A percentile compares a stretch with the other conserved stretches of the same genome.
Conservation (phyloP, 805 yeast genomes). For the Hanseniaspora osmophila region DNA sequence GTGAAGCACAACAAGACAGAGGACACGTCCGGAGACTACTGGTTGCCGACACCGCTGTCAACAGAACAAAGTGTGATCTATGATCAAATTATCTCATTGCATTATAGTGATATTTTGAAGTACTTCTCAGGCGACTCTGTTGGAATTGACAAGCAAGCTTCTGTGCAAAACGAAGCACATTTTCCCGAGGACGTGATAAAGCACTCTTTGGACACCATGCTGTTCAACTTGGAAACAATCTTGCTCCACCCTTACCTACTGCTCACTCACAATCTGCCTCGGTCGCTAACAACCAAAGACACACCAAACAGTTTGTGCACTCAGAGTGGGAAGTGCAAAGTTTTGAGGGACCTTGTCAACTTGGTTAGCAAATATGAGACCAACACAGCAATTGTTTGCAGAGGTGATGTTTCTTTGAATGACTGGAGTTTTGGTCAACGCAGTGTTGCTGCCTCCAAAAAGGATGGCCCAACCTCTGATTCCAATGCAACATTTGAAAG, state of each 20-base stretch:
- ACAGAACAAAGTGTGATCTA: conserved; percentile 79
- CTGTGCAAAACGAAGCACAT: conserved; percentile 4
- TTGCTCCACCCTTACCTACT: conserved; percentile 81
- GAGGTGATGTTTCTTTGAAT: conserved; percentile 22
- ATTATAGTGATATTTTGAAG: conserved; percentile 79
- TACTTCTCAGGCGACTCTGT: conserved; percentile 46
- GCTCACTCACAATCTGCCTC: conserved; percentile 77
- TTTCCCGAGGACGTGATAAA: conserved; percentile 41
- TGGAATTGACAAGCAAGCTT: too few species aligned
- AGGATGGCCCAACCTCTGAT: too few species aligned
- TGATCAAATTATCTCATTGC: conserved; percentile 82
- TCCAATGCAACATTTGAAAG: too few species aligned
- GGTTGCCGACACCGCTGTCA: conserved; percentile 69
- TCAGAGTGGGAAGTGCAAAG: conserved; percentile 74
- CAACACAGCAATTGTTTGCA: conserved; percentile 55
- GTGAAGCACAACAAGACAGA: conserved; percentile 3
- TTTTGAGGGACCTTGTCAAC: conserved; percentile 47
- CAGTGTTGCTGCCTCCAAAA: not conserved
- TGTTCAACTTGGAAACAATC: conserved; percentile 62
- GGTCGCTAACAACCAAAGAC: conserved; percentile 55
- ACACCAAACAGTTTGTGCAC: conserved; percentile 56
- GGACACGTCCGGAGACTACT: conserved; percentile 43
- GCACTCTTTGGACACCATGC: conserved; percentile 65
- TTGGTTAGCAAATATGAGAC: conserved; percentile 34
- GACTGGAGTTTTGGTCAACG: not conserved